Evolutionary conservation across 768 basidiomycete species (phyloP).

Genomic region (Leccinum truebloodii): DNA sequence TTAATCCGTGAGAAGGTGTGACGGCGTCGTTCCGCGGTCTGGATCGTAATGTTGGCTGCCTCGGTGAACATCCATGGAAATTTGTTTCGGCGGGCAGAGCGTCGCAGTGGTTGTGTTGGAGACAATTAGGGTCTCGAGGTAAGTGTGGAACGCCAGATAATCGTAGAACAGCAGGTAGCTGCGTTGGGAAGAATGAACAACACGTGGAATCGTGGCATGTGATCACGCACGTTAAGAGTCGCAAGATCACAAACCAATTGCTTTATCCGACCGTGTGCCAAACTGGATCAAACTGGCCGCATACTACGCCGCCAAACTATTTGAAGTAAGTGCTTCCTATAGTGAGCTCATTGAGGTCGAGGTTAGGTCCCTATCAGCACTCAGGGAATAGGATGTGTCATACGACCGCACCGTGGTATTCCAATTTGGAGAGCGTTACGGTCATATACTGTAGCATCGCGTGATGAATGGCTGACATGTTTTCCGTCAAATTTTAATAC

Average conservation of each 20-base stretch:
- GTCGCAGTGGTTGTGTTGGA: slow-evolving; percentile 51
- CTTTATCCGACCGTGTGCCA: slow-evolving; percentile 97
- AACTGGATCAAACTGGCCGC: slow-evolving; percentile 85
- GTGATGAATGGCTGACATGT: too few relatives aligned
- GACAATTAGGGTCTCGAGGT: too few relatives aligned
- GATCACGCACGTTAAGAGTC: slow-evolving; percentile 65
- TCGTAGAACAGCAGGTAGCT: slow-evolving; percentile 86
- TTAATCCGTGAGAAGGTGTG: too few relatives aligned
- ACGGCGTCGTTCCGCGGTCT: slow-evolving; percentile 14
- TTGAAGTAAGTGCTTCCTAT: slow-evolving; percentile 93
- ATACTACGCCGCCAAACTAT: slow-evolving; percentile 87
- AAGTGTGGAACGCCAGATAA: too few relatives aligned
- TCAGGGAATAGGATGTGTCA: neutral
- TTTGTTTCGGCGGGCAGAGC: slow-evolving; percentile 54
- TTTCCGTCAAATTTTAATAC: too few relatives aligned
- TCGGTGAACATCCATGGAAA: slow-evolving; percentile 93
- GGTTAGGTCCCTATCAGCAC: slow-evolving; percentile 42
- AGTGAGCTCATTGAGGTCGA: slow-evolving; percentile 90
- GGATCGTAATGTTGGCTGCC: slow-evolving; percentile 84
- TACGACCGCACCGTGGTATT: slow-evolving; percentile 53
- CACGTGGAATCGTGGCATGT: neutral
- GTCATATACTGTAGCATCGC: too few relatives aligned
- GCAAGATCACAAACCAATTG: slow-evolving; percentile 91
- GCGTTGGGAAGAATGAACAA: neutral
- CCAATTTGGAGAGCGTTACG: too few relatives aligned